phyloP scores from a whole-genome alignment of 257 asterid genomes.

The Ilex asprella region DNA sequence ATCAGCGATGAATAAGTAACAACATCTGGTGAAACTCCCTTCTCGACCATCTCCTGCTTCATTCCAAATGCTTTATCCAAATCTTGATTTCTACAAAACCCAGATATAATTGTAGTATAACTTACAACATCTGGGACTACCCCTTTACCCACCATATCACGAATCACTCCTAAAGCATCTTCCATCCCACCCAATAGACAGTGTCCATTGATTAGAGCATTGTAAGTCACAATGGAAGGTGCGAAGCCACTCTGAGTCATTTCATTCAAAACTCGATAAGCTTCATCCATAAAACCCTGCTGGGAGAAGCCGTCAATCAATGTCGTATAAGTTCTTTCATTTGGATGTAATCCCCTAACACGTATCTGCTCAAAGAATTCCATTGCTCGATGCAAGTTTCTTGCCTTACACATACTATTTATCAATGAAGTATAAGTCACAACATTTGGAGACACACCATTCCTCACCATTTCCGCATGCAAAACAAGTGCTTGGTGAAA shows the following conservation, averaged over 20 bases:
- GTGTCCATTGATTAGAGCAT: slow-evolving; percentile 75
- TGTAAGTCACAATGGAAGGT: slow-evolving; percentile 71
- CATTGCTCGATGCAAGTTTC: slow-evolving; percentile 62
- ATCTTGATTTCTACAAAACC: slow-evolving; percentile 51
- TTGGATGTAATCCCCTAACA: slow-evolving; percentile 59
- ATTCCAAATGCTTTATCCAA: slow-evolving; percentile 58
- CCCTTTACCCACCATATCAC: slow-evolving; percentile 47
- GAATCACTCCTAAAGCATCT: slow-evolving; percentile 46
- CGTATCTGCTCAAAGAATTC: slow-evolving; percentile 68
- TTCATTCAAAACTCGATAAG: slow-evolving; percentile 46
- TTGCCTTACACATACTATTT: slow-evolving; percentile 57
- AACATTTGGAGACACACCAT: slow-evolving; percentile 74
- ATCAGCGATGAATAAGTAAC: slow-evolving; percentile 76
- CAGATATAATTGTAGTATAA: slow-evolving; percentile 65
- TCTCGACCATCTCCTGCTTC: slow-evolving; percentile 61
- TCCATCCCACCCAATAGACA: slow-evolving; percentile 56
- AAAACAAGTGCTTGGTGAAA: slow-evolving; percentile 77
- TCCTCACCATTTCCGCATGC: slow-evolving; percentile 74
- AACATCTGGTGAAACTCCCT: slow-evolving; percentile 59
- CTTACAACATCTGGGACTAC: slow-evolving; percentile 70
- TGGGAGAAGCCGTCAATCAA: slow-evolving; percentile 76
- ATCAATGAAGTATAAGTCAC: slow-evolving; percentile 84
- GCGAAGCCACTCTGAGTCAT: slow-evolving; percentile 51
- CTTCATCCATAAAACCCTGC: slow-evolving; percentile 70
- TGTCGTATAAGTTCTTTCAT: slow-evolving; percentile 82